Base-by-base conservation (phyloP, 305 asterid species). In the Ilex paraguariensis region DNA sequence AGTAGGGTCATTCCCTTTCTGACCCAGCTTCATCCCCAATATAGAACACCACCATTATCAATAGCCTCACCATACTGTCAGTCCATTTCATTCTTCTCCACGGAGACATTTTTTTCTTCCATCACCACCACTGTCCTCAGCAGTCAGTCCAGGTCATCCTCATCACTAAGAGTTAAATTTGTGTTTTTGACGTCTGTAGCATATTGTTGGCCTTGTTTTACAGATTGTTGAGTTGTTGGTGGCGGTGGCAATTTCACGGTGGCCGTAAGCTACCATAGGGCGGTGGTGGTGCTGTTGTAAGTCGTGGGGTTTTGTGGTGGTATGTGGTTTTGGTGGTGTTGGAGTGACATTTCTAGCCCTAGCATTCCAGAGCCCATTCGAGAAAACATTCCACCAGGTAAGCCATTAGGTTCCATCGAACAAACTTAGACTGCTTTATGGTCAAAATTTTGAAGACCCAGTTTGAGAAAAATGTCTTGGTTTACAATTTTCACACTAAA, bases 81-180 rank as follows among this genome's bases (percentile, higher is more conserved):
- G 93, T 89, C 98, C 98, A 92, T 60, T 92, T 92, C 98, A 92
- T 84, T 66, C 98, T 81, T 28, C 88, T 96, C 98, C 98, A 91
- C 6, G 90, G 94, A 1, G 94, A 81, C 57, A 56, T 61, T 28
- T 71, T 84, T 61, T 76, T 77, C 63, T 74, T 81, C 13, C 90
- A 39, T 88, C 95, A 10, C 79, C 96, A 31, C 65, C 76, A 48
- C 87, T 79, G 64, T 70, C 83, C 12, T 82, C 91, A 3, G 80
- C 79, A 1, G 79, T 66, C 36, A 64, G 74, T 1, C 77, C 91
- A 31, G 84, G 82, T 87, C 95, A 30, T 88, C 98, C 15, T 88
- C 96, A 64, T 88, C 96, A 58, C 98, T 91, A 14, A 84, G 70
- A 0, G 85, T 75, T 4, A 86, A 53, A 49, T 66, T 54, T 17